These are phyloP conservation scores for Teratosphaeria destructans DNA, from an alignment of 2,329 filamentous ascomycete species.

Conservation along the genomic window DNA sequence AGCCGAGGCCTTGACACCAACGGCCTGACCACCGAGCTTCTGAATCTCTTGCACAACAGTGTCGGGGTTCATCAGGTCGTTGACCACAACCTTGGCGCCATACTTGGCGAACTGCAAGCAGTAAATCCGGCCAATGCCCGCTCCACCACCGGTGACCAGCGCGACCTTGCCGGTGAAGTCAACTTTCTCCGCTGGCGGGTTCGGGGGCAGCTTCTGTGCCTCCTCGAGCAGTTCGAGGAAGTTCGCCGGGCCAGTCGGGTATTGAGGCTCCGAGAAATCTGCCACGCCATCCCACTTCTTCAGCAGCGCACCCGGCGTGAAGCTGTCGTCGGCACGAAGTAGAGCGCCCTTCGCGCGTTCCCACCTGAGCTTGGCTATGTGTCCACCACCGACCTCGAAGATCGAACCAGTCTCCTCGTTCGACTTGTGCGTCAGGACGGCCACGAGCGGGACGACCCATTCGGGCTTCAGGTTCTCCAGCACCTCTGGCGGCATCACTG, in stretches of 20 bases:
- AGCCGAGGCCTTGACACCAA: conserved; percentile 84
- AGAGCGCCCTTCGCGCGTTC: conserved; percentile 83
- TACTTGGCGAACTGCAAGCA: conserved; percentile 75
- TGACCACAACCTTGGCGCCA: conserved; percentile 80
- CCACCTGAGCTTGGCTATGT: conserved; percentile 89
- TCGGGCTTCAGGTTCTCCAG: conserved; percentile 78
- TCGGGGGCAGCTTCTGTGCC: conserved; percentile 65
- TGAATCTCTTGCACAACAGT: conserved; percentile 85
- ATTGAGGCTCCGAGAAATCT: conserved; percentile 74
- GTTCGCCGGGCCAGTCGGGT: conserved; percentile 77
- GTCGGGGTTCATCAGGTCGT: conserved; percentile 90
- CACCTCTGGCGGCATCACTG: conserved; percentile 89
- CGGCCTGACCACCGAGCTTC: conserved; percentile 77
- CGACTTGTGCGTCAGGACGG: conserved; percentile 73
- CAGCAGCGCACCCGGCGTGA: conserved; percentile 79
- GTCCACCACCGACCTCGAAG: conserved; percentile 87
- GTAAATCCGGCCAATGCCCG: conserved; percentile 85
- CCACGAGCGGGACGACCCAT: conserved; percentile 90
- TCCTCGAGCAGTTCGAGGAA: conserved; percentile 79
- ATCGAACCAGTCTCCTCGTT: conserved; percentile 84
- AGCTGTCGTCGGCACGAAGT: conserved; percentile 75
- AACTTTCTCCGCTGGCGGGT: conserved; percentile 60
- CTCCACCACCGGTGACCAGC: conserved; percentile 78
- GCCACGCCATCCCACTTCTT: conserved; percentile 81
- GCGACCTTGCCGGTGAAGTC: conserved; percentile 79